phyloP scores from a whole-genome alignment of 208 protist genomes.

The Crithidia expoeki region DNA sequence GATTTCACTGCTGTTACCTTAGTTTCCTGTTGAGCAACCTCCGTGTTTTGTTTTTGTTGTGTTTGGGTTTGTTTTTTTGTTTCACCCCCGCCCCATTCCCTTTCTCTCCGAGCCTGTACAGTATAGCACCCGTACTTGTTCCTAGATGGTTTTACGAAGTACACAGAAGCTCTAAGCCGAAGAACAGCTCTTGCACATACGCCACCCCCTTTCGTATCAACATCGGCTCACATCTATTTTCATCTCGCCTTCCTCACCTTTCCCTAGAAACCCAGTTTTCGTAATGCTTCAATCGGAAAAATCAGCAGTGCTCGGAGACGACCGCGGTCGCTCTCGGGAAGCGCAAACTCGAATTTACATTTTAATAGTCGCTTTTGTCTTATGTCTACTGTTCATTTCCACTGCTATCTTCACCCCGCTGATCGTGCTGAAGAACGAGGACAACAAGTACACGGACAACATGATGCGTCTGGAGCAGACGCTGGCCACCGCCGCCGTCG shows the following conservation, averaged over 20 bases:
- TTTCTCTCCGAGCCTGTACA: too few relatives aligned
- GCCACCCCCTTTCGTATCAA: too few relatives aligned
- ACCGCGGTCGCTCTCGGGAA: neutral
- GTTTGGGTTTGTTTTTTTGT: too few relatives aligned
- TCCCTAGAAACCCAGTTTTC: neutral
- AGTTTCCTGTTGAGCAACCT: too few relatives aligned
- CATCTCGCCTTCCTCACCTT: neutral
- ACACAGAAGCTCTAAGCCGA: too few relatives aligned
- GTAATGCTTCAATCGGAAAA: neutral
- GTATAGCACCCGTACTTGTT: too few relatives aligned
- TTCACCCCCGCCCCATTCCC: too few relatives aligned
- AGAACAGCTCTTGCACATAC: too few relatives aligned
- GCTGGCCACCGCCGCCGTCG: slow-evolving; percentile 16
- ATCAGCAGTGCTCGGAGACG: neutral
- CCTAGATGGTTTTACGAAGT: too few relatives aligned
- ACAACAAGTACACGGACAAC: slow-evolving; percentile 1
- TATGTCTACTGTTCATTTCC: slow-evolving; percentile 39
- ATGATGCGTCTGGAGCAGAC: slow-evolving; percentile 7
- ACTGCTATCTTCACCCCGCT: slow-evolving; percentile 41
- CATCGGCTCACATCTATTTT: too few relatives aligned
- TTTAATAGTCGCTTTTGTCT: slow-evolving; percentile 27
- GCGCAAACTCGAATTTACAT: slow-evolving; percentile 40
- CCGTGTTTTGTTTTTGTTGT: too few relatives aligned
- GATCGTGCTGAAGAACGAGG: slow-evolving; percentile 25
- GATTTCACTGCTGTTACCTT: too few relatives aligned